Percentiles rank a stretch among this genome's conserved stretches.
These are phyloP conservation scores for Ensete ventricosum DNA, from an alignment of 176 grass and related monocot species.

Conservation along the genomic window DNA sequence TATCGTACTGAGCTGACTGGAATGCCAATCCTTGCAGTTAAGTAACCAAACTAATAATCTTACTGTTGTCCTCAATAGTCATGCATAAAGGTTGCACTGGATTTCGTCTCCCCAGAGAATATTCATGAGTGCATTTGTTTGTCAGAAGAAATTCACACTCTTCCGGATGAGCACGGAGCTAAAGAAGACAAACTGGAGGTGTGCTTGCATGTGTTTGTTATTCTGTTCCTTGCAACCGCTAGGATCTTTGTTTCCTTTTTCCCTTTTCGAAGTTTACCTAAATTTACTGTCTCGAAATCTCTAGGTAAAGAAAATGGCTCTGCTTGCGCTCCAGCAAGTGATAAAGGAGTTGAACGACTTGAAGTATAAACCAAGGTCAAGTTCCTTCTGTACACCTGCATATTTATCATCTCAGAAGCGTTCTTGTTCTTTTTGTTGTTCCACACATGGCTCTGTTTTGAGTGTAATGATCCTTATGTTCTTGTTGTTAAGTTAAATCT, in stretches of 20 bases:
- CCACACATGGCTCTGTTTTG: too few relatives aligned
- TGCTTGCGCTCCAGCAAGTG: slow-evolving; percentile 42
- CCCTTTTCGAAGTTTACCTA: neutral
- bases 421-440: neutral
- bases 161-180: slow-evolving; percentile 54
- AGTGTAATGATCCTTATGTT: too few relatives aligned
- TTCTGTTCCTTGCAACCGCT: neutral
- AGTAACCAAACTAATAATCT: too few relatives aligned
- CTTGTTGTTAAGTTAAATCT: too few relatives aligned
- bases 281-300: neutral
- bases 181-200: slow-evolving; percentile 87
- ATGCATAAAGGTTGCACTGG: slow-evolving; percentile 77
- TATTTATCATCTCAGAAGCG: neutral
- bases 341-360: slow-evolving; percentile 26
- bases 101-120: slow-evolving; percentile 84
- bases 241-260: neutral
- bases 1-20: too few relatives aligned
- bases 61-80: slow-evolving; percentile 34
- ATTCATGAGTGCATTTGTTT: slow-evolving; percentile 47
- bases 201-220: neutral
- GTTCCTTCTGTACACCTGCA: neutral
- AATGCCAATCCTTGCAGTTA: too few relatives aligned
- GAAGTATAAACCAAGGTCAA: slow-evolving; percentile 26
- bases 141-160: slow-evolving; percentile 48
- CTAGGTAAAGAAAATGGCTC: slow-evolving; percentile 70